Evolutionary conservation across 441 rosid genomes (phyloP).

Genomic region (Sinapis alba): DNA sequence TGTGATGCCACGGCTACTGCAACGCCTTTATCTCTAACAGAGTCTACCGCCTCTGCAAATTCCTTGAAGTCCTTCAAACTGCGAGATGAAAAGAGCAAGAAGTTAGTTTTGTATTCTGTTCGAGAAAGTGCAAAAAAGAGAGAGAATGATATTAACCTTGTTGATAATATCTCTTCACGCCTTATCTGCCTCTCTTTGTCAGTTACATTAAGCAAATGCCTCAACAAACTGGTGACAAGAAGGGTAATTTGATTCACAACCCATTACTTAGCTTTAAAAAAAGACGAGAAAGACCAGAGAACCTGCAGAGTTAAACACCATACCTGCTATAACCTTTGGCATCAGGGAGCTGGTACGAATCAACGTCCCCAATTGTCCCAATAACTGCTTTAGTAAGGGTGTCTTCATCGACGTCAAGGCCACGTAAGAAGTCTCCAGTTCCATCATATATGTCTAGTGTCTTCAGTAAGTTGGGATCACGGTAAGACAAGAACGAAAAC

Average conservation of each 20-base stretch:
- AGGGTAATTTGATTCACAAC: slow-evolving; percentile 1
- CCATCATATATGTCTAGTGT: slow-evolving; percentile 83
- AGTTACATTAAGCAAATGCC: slow-evolving; percentile 73
- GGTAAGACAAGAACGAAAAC: slow-evolving; percentile 87
- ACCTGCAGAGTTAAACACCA: not conserved
- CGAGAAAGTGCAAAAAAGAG: not conserved
- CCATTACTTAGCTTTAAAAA: not conserved
- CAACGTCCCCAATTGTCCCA: slow-evolving; percentile 93
- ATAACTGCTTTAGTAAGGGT: slow-evolving; percentile 88
- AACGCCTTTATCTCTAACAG: slow-evolving; percentile 66
- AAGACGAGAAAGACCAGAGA: too few relatives aligned
- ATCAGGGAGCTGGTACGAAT: slow-evolving; percentile 95
- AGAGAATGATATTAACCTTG: slow-evolving; percentile 60
- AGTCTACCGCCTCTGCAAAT: slow-evolving; percentile 70
- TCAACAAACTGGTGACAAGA: slow-evolving; percentile 60
- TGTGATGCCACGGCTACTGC: slow-evolving; percentile 80
- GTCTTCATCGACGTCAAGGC: slow-evolving; percentile 76
- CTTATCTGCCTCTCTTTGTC: slow-evolving; percentile 86
- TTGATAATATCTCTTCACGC: slow-evolving; percentile 85
- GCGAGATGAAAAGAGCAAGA: slow-evolving; percentile 16
- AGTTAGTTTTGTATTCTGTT: not conserved
- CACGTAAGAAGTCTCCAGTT: slow-evolving; percentile 80
- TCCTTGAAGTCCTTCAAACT: slow-evolving; percentile 89
- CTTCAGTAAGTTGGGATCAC: slow-evolving; percentile 92
- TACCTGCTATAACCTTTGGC: slow-evolving; percentile 98